Evolutionary conservation across 2,329 filamentous ascomycete genomes (phyloP), one percentile per base, ranked within the genome.

Genomic region (Aureobasidium namibiae): DNA sequence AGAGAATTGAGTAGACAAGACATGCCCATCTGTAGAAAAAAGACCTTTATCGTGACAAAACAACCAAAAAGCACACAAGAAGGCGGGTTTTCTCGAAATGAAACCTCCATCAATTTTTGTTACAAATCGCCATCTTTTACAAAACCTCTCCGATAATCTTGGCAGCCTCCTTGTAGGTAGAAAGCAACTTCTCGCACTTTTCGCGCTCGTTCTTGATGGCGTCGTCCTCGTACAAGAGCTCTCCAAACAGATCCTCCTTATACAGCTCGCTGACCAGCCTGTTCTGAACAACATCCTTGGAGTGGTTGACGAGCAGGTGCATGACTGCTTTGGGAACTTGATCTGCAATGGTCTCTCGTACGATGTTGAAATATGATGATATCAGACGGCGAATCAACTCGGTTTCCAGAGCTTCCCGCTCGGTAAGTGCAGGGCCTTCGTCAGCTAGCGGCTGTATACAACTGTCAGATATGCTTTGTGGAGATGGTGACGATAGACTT

Each of bases 271-370:
- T 96, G 60, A 99, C 94, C 7, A 99, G 84, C 46, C 94, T 84
- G 75, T 99, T 99, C 75, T 99, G 94, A 33, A 99, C 92, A 13
- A 92, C 92, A 66, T 99, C 94, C 74, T 97, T 96, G 76, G 90
- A 95, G 78, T 96, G 90, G 75, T 99, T 99, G 70, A 99, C 94
- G 34, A 99, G 83, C 48, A 99, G 83, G 73, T 99, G 94, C 94
- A 99, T 99, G 66, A 99, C 88, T 5, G 94, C 94, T 77, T 99
- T 99, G 65, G 94, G 94, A 11, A 99, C 94, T 76, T 97, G 92
- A 72, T 99, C 94, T 45, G 92, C 92, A 67, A 96, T 96, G n/a
- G 90, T 92, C 75, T 99, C 94, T 63, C 94, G 89, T 48, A 99
- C 94, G 69, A 99, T 99, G 73, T 96, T 95, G 80, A 99, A 99